Evolutionary conservation across 805 yeast species (phyloP).

Genomic region (Ogataea pini): DNA sequence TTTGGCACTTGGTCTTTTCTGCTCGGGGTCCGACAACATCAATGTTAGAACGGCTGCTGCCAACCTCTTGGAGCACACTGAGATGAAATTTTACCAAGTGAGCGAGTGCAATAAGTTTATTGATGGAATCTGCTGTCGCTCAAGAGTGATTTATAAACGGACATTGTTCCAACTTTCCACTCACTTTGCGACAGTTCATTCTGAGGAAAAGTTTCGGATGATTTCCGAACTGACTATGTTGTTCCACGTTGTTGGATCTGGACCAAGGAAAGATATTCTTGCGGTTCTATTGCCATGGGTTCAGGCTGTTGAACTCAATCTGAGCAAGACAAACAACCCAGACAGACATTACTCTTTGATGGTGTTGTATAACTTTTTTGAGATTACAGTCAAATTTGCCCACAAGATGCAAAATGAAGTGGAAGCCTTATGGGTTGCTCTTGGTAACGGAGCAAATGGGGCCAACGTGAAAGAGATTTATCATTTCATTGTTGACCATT

Average conservation of each 20-base stretch:
- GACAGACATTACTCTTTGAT: constrained; percentile 50
- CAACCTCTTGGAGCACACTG: constrained; percentile 65
- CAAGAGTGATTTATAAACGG: constrained; percentile 82
- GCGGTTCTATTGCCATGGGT: constrained; percentile 90
- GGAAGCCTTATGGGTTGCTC: constrained; percentile 92
- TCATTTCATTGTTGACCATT: constrained; percentile 65
- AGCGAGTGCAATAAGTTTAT: constrained; percentile 57
- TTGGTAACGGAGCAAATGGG: constrained; percentile 72
- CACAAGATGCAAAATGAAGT: constrained; percentile 79
- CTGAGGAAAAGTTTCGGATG: constrained; percentile 61
- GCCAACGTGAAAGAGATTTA: constrained; percentile 72
- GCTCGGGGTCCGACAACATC: constrained; percentile 71
- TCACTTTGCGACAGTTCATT: constrained; percentile 60
- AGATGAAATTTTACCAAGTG: constrained; percentile 55
- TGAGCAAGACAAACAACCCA: constrained; percentile 31
- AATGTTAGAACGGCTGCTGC: constrained; percentile 75
- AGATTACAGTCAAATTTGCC: constrained; percentile 77
- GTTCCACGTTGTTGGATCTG: constrained; percentile 58
- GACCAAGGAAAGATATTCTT: constrained; percentile 73
- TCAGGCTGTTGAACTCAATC: constrained; percentile 69
- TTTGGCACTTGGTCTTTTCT: constrained; percentile 73
- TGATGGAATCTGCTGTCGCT: constrained; percentile 70
- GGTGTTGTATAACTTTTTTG: constrained; percentile 80
- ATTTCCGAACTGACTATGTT: constrained; percentile 73
- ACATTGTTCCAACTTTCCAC: constrained; percentile 80